phyloP scores from a whole-genome alignment of 257 asterid species.

The Penstemon davidsonii region DNA sequence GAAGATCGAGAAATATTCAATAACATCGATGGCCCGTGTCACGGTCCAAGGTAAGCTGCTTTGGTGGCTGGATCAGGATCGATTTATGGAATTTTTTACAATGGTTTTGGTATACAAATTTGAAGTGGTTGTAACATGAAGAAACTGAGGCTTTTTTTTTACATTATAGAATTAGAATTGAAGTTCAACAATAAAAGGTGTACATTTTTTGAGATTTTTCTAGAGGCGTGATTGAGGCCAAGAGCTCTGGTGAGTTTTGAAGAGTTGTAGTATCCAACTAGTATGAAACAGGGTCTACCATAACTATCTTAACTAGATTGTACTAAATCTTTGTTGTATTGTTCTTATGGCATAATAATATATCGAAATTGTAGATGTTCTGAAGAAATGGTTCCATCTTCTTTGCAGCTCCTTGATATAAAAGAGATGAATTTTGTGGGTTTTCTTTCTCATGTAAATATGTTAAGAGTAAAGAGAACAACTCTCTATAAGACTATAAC shows the following conservation, averaged over 20 bases:
- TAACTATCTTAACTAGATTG: background rate
- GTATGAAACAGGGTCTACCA: background rate
- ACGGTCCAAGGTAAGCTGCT: constrained; percentile 8
- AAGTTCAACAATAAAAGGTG: constrained; percentile 15
- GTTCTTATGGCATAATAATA: constrained; percentile 30
- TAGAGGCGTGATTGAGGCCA: constrained; percentile 6
- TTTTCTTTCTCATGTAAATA: no score
- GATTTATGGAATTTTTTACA: background rate
- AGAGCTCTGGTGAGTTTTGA: constrained; percentile 11
- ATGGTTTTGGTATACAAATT: background rate
- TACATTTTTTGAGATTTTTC: constrained; percentile 24
- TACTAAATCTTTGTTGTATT: constrained; percentile 29
- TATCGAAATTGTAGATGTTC: background rate
- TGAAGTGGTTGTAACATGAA: background rate
- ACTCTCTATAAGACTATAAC: no score
- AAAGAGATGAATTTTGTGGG: no score
- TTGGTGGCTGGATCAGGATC: background rate
- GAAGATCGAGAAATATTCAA: background rate
- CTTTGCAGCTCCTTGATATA: no score
- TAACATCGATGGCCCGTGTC: background rate
- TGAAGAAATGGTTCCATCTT: background rate
- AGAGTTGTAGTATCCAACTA: constrained; percentile 12
- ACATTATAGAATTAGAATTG: constrained; percentile 20
- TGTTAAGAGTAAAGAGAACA: no score
- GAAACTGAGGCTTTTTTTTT: constrained; percentile 18